These are phyloP conservation scores for Phytophthora melonis DNA, from an alignment of 352 stramenopile genomes.

Conservation along the genomic window DNA sequence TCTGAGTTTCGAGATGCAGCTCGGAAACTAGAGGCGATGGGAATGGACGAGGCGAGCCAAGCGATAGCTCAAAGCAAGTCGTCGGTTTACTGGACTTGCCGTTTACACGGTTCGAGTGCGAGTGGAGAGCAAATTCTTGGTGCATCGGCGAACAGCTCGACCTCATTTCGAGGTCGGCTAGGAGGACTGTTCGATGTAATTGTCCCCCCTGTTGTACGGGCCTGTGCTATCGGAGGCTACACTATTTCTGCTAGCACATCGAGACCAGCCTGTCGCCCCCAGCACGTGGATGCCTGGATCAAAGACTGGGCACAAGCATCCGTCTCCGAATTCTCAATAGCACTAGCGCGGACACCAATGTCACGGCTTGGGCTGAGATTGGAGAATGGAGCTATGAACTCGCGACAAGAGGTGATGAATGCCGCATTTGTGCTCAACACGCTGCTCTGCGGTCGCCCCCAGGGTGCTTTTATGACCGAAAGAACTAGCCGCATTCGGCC, in stretches of 20 bases:
- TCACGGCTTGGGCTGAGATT: neutral
- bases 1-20: neutral
- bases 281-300: too few species aligned
- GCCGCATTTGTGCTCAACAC: neutral
- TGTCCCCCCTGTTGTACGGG: too few species aligned
- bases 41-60: neutral
- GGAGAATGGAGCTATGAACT: neutral
- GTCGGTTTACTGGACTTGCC: too few species aligned
- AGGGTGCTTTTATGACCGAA: too few species aligned
- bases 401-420: neutral
- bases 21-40: neutral
- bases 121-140: too few species aligned
- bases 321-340: neutral
- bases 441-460: neutral
- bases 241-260: neutral
- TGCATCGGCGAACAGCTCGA: too few species aligned
- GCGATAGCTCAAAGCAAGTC: too few species aligned
- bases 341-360: neutral
- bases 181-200: too few species aligned
- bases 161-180: too few species aligned
- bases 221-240: too few species aligned
- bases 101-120: too few species aligned
- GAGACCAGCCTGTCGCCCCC: too few species aligned
- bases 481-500: neutral
- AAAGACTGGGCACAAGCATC: neutral